phyloP scores from a whole-genome alignment of 441 rosid genomes.

The Adansonia madagascariensis region DNA sequence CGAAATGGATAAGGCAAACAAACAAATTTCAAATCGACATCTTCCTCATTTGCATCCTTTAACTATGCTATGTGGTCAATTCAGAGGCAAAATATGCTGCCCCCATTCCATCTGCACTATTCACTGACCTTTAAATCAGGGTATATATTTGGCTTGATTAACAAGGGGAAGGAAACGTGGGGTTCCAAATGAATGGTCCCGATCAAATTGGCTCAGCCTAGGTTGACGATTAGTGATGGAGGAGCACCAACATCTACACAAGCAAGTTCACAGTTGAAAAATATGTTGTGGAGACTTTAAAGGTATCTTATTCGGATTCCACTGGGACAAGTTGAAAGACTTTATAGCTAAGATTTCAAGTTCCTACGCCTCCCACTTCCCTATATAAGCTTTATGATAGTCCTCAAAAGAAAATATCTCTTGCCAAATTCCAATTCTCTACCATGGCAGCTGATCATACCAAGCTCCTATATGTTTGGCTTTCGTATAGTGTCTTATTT shows the following conservation, averaged over 20 bases:
- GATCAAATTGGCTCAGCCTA: not conserved
- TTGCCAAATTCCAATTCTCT: not conserved
- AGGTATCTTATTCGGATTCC: not conserved
- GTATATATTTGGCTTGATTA: not conserved
- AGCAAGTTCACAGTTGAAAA: not conserved
- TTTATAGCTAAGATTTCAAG: not conserved
- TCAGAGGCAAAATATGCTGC: not conserved
- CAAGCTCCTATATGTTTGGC: slow-evolving; percentile 20
- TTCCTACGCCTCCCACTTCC: slow-evolving; percentile 22
- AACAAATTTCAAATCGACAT: not conserved
- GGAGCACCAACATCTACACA: not conserved
- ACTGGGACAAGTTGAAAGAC: slow-evolving; percentile 6
- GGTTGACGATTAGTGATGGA: not conserved
- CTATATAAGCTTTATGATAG: slow-evolving; percentile 26
- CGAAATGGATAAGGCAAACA: not conserved
- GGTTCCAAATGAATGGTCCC: not conserved
- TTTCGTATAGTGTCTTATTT: slow-evolving; percentile 24
- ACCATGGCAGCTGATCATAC: slow-evolving; percentile 28
- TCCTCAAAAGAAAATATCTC: not conserved
- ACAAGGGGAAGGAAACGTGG: not conserved
- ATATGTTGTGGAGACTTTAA: not conserved
- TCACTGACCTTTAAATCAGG: not conserved
- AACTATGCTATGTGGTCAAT: not conserved
- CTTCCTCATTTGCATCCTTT: not conserved
- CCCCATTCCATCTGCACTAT: not conserved